Base-by-base conservation (phyloP, 208 protist species). In the Trypanosoma mega region DNA sequence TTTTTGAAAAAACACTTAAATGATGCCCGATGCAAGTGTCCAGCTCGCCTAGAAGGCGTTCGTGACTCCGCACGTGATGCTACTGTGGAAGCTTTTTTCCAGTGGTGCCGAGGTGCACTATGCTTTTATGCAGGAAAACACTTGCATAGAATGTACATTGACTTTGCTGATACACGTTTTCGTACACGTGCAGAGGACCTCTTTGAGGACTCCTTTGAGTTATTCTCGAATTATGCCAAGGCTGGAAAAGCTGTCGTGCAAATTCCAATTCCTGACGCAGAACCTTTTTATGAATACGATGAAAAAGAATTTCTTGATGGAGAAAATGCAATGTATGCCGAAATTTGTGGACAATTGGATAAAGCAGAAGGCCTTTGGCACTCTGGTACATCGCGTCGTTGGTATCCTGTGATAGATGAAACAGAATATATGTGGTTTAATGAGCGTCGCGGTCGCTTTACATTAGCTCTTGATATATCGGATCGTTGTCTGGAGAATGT, bases 351-450 rank as follows among this genome's bases (percentile, higher is more conserved):
- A 23, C 58, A 87, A n/a, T 55, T 95, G 3, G 84, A 90, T 55
- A 90, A 90, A 63, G 89, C 89, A 12, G 85, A 95, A 58, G 78
- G 69, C 21, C 41, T 95, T 16, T 95, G 89, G 86, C 83, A 92
- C 72, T 82, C 77, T 23, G 89, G 89, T 36, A 84, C 77, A 24
- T 80, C 78, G 6, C 85, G 82, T 48, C 81, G 89, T n/a, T 95
- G 85, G 86, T 95, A 93, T 61, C 84, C 85, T 26, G 74, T 92
- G 63, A 82, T 66, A 7, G 89, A 95, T 46, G 85, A 95, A 70
- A 95, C 89, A 31, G 89, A 95, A 72, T 91, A 87, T 68, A 91
- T 95, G 76, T 93, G 85, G 85, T 95, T 81, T 59, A 90, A 91
- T 72, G 89, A 95, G 61, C 89, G 89, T 41, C 82, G 89, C 20